These are phyloP conservation scores for Neofusicoccum umdonicola DNA, from an alignment of 2,329 filamentous ascomycete species.

Conservation along the genomic window DNA sequence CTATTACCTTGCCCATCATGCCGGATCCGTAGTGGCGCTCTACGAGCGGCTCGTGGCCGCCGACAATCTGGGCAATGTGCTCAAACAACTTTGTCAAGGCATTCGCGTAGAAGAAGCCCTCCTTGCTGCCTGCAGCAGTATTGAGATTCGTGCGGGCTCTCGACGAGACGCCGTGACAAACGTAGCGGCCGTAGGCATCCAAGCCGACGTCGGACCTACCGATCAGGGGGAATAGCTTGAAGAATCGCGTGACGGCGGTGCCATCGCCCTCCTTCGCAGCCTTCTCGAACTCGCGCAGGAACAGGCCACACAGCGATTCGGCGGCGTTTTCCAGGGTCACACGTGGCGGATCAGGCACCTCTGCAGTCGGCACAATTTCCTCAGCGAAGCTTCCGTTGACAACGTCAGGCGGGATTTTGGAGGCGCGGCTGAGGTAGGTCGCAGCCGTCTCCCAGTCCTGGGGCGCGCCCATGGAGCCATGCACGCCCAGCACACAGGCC, in stretches of 20 bases:
- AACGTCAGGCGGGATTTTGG: slow-evolving; percentile 76
- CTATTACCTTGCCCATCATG: slow-evolving; percentile 93
- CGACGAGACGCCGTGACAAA: slow-evolving; percentile 89
- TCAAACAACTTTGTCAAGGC: slow-evolving; percentile 90
- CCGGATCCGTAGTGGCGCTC: slow-evolving; percentile 90
- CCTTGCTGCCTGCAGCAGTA: slow-evolving; percentile 63
- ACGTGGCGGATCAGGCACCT: slow-evolving; percentile 88
- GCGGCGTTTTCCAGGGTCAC: slow-evolving; percentile 83
- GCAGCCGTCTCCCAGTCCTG: slow-evolving; percentile 99
- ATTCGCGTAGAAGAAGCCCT: slow-evolving; percentile 88
- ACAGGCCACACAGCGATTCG: slow-evolving; percentile 85
- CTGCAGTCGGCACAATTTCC: slow-evolving; percentile 88
- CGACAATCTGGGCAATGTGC: slow-evolving; percentile 95
- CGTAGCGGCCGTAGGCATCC: slow-evolving; percentile 93
- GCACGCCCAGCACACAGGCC: slow-evolving; percentile 89
- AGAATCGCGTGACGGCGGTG: slow-evolving; percentile 88
- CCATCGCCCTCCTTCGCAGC: slow-evolving; percentile 85
- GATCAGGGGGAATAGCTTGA: slow-evolving; percentile 95
- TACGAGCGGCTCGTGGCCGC: slow-evolving; percentile 84
- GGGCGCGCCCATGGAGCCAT: slow-evolving; percentile 93
- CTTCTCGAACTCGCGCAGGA: slow-evolving; percentile 91
- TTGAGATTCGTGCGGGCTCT: slow-evolving; percentile 79
- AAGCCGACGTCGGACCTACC: slow-evolving; percentile 83
- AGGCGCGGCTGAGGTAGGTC: slow-evolving; percentile 79
- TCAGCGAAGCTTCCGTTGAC: slow-evolving; percentile 83